Base-by-base conservation (phyloP, 1,284 basidiomycete species). In the Quambalaria eucalypti region DNA sequence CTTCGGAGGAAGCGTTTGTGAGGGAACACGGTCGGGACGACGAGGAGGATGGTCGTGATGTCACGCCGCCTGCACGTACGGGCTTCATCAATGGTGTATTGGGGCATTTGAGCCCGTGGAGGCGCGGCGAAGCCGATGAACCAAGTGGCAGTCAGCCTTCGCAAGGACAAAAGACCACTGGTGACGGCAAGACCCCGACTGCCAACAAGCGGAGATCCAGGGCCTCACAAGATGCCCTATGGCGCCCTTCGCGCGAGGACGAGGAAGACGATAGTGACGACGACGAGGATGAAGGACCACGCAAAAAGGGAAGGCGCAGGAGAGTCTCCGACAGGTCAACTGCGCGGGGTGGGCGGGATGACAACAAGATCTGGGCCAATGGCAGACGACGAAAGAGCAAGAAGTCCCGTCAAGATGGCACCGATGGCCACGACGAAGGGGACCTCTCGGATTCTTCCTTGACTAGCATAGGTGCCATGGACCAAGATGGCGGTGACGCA, bases 331-430 rank as follows among this genome's bases (percentile, higher is more conserved):
- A 46, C 19, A 25, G 42, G n/a, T 19, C 51, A 33, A 42, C 49
- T 5, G 51, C 31, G 39, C 8, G 54, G 9, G 54, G 38, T 8
- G 54, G 54, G 7, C 28, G 54, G 14, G 50, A 56, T 39, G 50
- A 51, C 42, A 56, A 56, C 25, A 42, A 52, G 38, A 55, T 55
- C 38, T 55, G 53, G 53, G n/a, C n/a, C n/a, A n/a, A n/a, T n/a
- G n/a, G n/a, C 7, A 16, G 39, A 8, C 6, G 46, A 9, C 23
- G 52, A 10, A 26, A 8, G 25, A 28, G 48, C 12, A 49, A 28
- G 14, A 52, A 10, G 26, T 7, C 26, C 9, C 33, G 25, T 5
- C 19, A 28, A 21, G 25, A 50, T 4, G 30, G 36, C 16, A 33
- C 21, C 19, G 23, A 29, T 3, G 48, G 39, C 23, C 25, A 38